These are phyloP conservation scores for Ogataea glucozyma DNA, from an alignment of 805 yeast species.

Conservation along the genomic window DNA sequence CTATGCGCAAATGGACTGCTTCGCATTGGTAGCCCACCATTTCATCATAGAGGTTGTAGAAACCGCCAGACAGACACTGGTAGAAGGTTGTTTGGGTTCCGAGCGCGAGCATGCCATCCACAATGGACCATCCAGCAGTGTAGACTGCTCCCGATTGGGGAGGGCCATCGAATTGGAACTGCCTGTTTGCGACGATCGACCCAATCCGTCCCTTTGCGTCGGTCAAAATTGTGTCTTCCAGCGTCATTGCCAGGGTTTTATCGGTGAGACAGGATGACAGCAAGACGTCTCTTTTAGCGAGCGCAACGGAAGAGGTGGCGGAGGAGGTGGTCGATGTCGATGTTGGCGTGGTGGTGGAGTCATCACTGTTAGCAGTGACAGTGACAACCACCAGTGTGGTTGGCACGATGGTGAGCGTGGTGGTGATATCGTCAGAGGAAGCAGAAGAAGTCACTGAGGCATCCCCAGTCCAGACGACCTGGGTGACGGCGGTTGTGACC, in stretches of 20 bases:
- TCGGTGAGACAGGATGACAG: slow-evolving; percentile 46
- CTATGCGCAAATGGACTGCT: slow-evolving; percentile 59
- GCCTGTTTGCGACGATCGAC: slow-evolving; percentile 79
- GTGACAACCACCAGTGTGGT: slow-evolving; percentile 34
- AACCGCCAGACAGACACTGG: slow-evolving; percentile 74
- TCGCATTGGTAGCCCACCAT: slow-evolving; percentile 61
- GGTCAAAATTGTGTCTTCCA: slow-evolving; percentile 50
- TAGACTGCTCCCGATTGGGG: slow-evolving; percentile 76
- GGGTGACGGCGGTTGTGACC: slow-evolving; percentile 19
- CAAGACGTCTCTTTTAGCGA: slow-evolving; percentile 27
- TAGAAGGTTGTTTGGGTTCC: slow-evolving; percentile 63
- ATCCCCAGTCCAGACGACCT: not conserved
- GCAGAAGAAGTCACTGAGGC: slow-evolving; percentile 14
- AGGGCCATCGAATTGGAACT: slow-evolving; percentile 78
- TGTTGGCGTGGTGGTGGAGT: slow-evolving; percentile 28
- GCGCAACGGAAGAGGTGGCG: no score
- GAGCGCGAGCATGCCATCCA: slow-evolving; percentile 62
- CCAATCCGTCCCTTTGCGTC: slow-evolving; percentile 71
- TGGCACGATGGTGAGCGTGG: slow-evolving; percentile 31
- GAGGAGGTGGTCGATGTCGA: no score
- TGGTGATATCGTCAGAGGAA: slow-evolving; percentile 29
- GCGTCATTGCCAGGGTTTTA: slow-evolving; percentile 55
- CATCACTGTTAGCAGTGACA: slow-evolving; percentile 28
- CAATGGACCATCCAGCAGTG: slow-evolving; percentile 64
- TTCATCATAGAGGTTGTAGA: slow-evolving; percentile 77